Evolutionary conservation across 108 stramenopile genomes (phyloP).

Genomic region (Nitzschia inconspicua): DNA sequence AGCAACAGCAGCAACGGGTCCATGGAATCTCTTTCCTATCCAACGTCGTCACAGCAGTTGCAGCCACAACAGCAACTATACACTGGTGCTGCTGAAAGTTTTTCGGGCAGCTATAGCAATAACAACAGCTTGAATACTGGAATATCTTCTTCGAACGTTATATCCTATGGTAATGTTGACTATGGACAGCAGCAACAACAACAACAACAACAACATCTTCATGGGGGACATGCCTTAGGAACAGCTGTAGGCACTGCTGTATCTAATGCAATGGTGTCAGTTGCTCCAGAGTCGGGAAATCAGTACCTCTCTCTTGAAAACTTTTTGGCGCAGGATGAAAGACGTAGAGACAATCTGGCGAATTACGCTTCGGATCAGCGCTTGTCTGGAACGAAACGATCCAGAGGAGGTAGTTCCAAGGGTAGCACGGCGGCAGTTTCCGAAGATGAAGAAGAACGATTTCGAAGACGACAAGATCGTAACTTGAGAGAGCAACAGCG

Average conservation of each 20-base stretch:
- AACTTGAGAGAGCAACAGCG: constrained; percentile 79
- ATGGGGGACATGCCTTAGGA: neutral
- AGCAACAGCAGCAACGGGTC: neutral
- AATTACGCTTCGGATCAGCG: neutral
- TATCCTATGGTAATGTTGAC: neutral
- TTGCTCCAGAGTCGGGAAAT: neutral
- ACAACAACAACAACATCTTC: neutral
- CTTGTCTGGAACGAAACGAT: neutral
- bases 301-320: too few relatives aligned
- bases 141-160: neutral
- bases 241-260: neutral
- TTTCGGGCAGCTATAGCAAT: neutral
- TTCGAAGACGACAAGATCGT: constrained; percentile 57
- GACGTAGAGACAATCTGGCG: neutral
- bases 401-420: neutral
- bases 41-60: too few relatives aligned
- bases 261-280: neutral
- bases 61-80: too few relatives aligned
- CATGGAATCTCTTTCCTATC: too few relatives aligned
- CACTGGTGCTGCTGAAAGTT: too few relatives aligned
- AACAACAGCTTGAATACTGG: neutral
- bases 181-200: neutral
- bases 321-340: neutral
- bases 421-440: constrained; percentile 35
- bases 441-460: constrained; percentile 68